Conservation (phyloP, 2,329 filamentous ascomycete genomes). For the Talaromyces sp. region DNA sequence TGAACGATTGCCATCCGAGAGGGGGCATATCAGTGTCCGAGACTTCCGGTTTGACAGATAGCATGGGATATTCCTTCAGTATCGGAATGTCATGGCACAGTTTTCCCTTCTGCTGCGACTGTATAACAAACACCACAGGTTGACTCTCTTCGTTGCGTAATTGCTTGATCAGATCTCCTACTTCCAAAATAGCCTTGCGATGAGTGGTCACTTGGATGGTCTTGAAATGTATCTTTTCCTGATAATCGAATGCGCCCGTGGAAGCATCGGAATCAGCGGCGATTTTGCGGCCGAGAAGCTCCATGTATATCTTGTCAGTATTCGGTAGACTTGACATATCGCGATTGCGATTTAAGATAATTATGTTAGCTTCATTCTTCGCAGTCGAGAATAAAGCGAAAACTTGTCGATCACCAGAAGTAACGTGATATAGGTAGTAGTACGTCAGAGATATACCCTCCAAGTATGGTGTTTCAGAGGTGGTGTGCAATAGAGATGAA, state of each 20-base stretch:
- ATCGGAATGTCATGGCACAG: slow-evolving; percentile 81
- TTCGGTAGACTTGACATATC: slow-evolving; percentile 87
- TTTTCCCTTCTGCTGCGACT: slow-evolving; percentile 78
- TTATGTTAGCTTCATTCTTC: slow-evolving; percentile 73
- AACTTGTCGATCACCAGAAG: slow-evolving; percentile 83
- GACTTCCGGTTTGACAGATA: slow-evolving; percentile 76
- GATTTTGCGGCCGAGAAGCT: slow-evolving; percentile 63
- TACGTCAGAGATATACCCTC: slow-evolving; percentile 72
- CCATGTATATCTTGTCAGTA: slow-evolving; percentile 79
- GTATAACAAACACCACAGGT: slow-evolving; percentile 80
- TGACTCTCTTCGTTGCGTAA: slow-evolving; percentile 78
- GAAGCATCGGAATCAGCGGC: slow-evolving; percentile 67
- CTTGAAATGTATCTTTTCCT: slow-evolving; percentile 80
- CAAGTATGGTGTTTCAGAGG: slow-evolving; percentile 70
- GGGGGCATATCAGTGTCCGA: slow-evolving; percentile 84
- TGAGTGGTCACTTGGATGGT: slow-evolving; percentile 83
- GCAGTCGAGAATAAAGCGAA: slow-evolving; percentile 90
- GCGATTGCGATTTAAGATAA: slow-evolving; percentile 79
- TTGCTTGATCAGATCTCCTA: slow-evolving; percentile 84
- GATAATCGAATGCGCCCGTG: slow-evolving; percentile 81
- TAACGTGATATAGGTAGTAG: slow-evolving; percentile 89
- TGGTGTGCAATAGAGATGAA: slow-evolving; percentile 64
- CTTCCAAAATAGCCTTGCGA: slow-evolving; percentile 81
- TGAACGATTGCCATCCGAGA: slow-evolving; percentile 87
- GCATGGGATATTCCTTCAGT: slow-evolving; percentile 76